Percentiles rank a stretch among this genome's conserved stretches.
Evolutionary conservation across 805 yeast genomes (phyloP).

Genomic region (Blastobotrys parvus): DNA sequence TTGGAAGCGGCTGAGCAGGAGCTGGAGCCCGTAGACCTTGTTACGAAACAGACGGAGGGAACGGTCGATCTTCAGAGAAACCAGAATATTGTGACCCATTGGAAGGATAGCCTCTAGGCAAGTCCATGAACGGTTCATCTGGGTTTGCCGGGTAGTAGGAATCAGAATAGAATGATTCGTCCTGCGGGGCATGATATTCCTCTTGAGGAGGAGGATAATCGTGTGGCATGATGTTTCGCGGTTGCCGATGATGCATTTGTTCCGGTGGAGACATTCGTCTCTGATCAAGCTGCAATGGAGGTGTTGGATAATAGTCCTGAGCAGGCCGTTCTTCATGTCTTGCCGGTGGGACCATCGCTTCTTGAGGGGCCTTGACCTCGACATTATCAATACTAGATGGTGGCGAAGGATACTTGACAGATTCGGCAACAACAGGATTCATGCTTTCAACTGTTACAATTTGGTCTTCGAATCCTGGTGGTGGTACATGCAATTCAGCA

Average conservation of each 20-base stretch:
- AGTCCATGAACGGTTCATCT: constrained; percentile 2
- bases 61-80: constrained; percentile 3
- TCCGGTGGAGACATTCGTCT: not conserved
- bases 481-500: not conserved
- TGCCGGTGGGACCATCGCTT: not conserved
- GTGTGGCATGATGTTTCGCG: not conserved
- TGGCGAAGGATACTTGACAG: not conserved
- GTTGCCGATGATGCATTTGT: not conserved
- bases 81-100: constrained; percentile 1
- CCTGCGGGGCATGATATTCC: not conserved
- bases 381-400: not conserved
- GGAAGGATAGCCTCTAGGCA: not conserved
- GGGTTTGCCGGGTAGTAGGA: constrained; percentile 1
- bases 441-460: too few relatives aligned
- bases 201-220: not conserved
- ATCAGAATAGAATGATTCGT: not conserved
- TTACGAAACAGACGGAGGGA: constrained; percentile 9
- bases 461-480: not conserved
- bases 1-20: constrained; percentile 11
- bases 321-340: too few relatives aligned
- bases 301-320: not conserved
- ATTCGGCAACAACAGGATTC: too few relatives aligned
- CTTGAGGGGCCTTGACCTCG: not conserved
- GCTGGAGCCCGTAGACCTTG: constrained; percentile 5
- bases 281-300: not conserved